A percentile compares a stretch with the other conserved stretches of the same genome.
These are phyloP conservation scores for Melanomma pulvis-pyrius DNA, from an alignment of 495 filamentous ascomycete genomes.

Conservation along the genomic window DNA sequence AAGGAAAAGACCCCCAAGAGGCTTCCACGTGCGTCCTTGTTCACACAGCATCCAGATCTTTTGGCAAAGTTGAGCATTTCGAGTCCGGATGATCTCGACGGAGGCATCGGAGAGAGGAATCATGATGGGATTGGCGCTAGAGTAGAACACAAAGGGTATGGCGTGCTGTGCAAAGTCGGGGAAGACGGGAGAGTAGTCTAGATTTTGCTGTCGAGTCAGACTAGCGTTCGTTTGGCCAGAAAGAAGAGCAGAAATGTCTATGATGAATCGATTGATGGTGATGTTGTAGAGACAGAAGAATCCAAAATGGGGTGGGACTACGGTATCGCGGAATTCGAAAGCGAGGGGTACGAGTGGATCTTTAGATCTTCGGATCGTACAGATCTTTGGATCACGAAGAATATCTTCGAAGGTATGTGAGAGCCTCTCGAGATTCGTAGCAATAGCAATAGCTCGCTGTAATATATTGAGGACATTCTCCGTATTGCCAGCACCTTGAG, in stretches of 20 bases:
- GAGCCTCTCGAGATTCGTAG: neutral
- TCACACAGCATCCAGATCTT: constrained; percentile 5
- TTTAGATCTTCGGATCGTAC: neutral
- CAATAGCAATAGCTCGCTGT: neutral
- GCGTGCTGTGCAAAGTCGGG: no score
- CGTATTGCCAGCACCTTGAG: neutral
- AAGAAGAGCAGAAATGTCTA: neutral
- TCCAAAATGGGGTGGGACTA: neutral
- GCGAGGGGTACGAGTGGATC: neutral
- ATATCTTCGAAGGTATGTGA: neutral
- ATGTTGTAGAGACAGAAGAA: neutral
- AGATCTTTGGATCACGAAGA: neutral
- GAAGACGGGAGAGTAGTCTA: no score
- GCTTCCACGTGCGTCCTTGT: constrained; percentile 4
- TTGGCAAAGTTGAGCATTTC: neutral
- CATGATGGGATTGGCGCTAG: neutral
- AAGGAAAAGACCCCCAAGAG: neutral
- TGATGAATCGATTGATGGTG: neutral
- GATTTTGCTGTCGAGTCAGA: neutral
- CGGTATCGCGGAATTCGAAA: neutral
- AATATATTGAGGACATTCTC: neutral
- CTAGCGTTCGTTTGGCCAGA: neutral
- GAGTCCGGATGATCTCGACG: neutral
- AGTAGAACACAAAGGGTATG: neutral
- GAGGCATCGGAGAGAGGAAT: neutral